These are phyloP conservation scores for Glycine latifolia DNA, from an alignment of 306 rosid species.

Conservation along the genomic window DNA sequence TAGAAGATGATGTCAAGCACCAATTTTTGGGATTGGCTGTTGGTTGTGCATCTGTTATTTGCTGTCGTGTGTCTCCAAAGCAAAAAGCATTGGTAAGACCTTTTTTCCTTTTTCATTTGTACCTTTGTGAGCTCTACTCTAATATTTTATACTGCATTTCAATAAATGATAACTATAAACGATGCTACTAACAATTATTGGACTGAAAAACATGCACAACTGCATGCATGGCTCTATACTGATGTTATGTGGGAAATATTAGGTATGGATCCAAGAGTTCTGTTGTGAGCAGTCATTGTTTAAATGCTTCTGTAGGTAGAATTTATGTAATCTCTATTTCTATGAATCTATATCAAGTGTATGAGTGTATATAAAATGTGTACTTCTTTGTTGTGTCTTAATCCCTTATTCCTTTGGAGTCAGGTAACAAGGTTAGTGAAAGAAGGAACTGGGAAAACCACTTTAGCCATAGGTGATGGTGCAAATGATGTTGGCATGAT, in stretches of 20 bases:
- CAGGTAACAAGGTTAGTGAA: constrained; percentile 94
- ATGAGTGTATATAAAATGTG: constrained; percentile 13
- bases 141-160: constrained; percentile 25
- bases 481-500: constrained; percentile 99
- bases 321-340: neutral
- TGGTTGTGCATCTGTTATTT: constrained; percentile 94
- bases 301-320: constrained; percentile 32
- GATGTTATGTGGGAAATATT: too few relatives aligned
- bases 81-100: constrained; percentile 91
- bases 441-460: constrained; percentile 93
- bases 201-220: constrained; percentile 31
- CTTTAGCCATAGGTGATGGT: constrained; percentile 98
- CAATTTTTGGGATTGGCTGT: constrained; percentile 92
- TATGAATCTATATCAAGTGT: neutral
- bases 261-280: constrained; percentile 25
- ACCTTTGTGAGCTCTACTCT: neutral
- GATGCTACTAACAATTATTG: constrained; percentile 22
- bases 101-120: constrained; percentile 37
- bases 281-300: constrained; percentile 16
- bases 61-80: constrained; percentile 97
- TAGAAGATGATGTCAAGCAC: constrained; percentile 84
- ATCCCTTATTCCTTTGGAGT: constrained; percentile 41
- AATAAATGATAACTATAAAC: constrained; percentile 38
- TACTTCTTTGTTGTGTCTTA: constrained; percentile 32
- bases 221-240: constrained; percentile 22